Evolutionary conservation across 805 yeast genomes (phyloP).

Genomic region (Monosporozyma servazzii): DNA sequence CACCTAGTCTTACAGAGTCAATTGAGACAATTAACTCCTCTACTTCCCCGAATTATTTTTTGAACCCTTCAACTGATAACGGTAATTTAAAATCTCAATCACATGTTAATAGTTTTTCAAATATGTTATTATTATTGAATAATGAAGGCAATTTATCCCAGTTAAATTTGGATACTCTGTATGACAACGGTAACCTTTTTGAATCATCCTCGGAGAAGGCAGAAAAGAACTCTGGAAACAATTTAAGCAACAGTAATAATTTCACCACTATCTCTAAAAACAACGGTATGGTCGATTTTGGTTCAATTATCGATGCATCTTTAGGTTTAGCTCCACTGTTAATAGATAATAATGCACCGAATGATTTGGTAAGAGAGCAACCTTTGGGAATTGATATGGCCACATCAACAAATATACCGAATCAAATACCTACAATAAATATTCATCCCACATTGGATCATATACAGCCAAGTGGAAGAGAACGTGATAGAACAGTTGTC

Average conservation of each 20-base stretch:
- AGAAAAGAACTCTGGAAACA: not conserved
- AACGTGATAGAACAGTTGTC: not conserved
- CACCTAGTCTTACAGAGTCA: not conserved
- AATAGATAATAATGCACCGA: not conserved
- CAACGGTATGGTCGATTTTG: slow-evolving; percentile 28
- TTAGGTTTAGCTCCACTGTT: slow-evolving; percentile 64
- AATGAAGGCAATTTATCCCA: slow-evolving; percentile 8
- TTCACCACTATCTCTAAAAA: not conserved
- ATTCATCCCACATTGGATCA: not conserved
- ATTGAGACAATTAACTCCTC: not conserved
- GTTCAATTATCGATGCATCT: slow-evolving; percentile 77
- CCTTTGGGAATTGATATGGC: not conserved
- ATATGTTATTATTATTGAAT: slow-evolving; percentile 10
- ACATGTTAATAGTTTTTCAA: slow-evolving; percentile 3
- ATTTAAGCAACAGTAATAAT: not conserved
- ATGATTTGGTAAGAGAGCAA: not conserved
- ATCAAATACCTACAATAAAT: not conserved
- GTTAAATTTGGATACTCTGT: slow-evolving; percentile 3
- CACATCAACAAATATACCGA: not conserved
- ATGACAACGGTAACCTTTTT: not conserved
- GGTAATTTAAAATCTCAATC: not conserved
- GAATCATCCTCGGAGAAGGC: not conserved
- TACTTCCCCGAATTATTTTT: not conserved
- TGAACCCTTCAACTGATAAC: not conserved
- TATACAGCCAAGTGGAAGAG: not conserved